Evolutionary conservation across 2,329 filamentous ascomycete species (phyloP).

Genomic region (Verticillium longisporum): DNA sequence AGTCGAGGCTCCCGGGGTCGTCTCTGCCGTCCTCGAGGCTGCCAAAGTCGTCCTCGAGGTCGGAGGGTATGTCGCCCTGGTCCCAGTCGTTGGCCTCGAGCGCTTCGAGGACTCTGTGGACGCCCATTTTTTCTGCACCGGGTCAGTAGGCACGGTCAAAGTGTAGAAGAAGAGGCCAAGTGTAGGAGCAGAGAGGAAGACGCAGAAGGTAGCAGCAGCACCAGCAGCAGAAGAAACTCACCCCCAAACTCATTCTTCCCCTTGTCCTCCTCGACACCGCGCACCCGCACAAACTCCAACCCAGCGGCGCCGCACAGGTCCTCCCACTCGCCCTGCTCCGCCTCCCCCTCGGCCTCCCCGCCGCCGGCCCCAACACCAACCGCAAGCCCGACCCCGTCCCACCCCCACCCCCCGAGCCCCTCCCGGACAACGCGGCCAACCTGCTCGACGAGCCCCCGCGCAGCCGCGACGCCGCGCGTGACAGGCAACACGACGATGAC

Average conservation of each 20-base stretch:
- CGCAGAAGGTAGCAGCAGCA: no score
- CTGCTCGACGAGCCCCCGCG: constrained; percentile 38
- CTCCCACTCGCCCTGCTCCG: constrained; percentile 50
- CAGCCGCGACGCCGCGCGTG: constrained; percentile 13
- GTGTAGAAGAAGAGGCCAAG: no score
- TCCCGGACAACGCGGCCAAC: constrained; percentile 49
- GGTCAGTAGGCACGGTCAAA: neutral
- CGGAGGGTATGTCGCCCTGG: constrained; percentile 18
- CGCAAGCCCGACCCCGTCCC: constrained; percentile 58
- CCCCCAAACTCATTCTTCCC: constrained; percentile 53
- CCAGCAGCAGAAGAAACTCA: constrained; percentile 20
- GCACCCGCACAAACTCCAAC: constrained; percentile 56
- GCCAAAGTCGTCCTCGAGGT: constrained; percentile 20
- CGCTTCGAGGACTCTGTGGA: constrained; percentile 53
- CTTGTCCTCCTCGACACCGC: constrained; percentile 26
- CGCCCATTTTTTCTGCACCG: constrained; percentile 48
- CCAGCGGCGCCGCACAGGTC: constrained; percentile 49
- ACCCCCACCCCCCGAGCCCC: constrained; percentile 54
- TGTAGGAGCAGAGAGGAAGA: no score
- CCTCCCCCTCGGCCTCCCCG: constrained; percentile 17
- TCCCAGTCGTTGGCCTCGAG: constrained; percentile 62
- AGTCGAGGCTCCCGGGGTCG: constrained; percentile 41
- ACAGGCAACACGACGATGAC: constrained; percentile 48
- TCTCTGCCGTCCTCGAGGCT: constrained; percentile 24
- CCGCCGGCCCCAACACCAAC: constrained; percentile 47